Base-by-base conservation (phyloP, 306 rosid genomes). In the Inga leiocalycina region DNA sequence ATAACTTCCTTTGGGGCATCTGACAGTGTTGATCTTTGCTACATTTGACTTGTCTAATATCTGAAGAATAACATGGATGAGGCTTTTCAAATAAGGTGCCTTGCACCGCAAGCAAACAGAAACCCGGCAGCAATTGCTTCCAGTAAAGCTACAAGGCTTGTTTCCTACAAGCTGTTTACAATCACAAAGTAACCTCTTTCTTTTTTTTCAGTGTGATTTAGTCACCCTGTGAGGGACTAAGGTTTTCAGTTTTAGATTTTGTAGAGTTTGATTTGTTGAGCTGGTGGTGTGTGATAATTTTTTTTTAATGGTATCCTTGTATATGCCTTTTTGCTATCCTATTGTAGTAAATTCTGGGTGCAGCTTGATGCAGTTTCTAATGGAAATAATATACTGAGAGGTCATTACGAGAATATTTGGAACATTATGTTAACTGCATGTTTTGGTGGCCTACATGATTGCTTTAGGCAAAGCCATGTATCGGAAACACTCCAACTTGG, bases 191-290 rank as follows among this genome's bases (percentile, higher is more conserved):
- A 45, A 44, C 51, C 51, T 22, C 51, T 57, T 49, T 46, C 48
- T 78, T 34, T 24, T 49, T 56, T 45, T 56, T 68, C 74, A 57
- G 76, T 73, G 54, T 52, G 59, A 43, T 80, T 70, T 65, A 56
- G 71, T 79, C 72, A 49, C 77, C 54, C 44, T 37, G 24, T 19
- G 62, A 70, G 67, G 57, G 71, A 80, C 79, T 54, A 51, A 34
- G 52, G 48, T 69, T 41, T 41, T 56, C 46, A 48, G 46, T 85
- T 81, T 57, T 85, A 89, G 86, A 85, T 77, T 80, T 84, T 80
- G 88, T 88, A 88, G 90, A 79, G 84, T 88, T 84, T 86, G 87
- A 81, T 80, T 81, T 85, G 86, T 68, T 85, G 87, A 82, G 81
- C 77, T 89, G 89, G 54, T 51, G 86, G 91, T 89, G 87, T 89